These are phyloP conservation scores for Euryodendron excelsum DNA, from an alignment of 148 eudicot species.

Conservation along the genomic window DNA sequence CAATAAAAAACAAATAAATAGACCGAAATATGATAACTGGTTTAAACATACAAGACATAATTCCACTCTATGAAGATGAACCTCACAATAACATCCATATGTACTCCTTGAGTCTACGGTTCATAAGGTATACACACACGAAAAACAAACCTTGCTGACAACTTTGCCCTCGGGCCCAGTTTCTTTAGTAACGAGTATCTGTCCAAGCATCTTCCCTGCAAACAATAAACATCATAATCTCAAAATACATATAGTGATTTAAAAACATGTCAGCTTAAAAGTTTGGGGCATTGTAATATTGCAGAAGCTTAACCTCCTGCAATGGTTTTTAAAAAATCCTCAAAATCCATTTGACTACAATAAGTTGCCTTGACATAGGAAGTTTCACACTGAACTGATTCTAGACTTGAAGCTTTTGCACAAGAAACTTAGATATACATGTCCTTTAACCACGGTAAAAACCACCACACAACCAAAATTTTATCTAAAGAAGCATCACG, in stretches of 20 bases:
- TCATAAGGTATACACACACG: not conserved
- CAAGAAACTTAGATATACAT: not conserved
- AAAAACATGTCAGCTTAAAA: not conserved
- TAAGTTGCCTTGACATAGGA: not conserved
- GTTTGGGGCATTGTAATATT: not conserved
- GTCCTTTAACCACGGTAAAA: not conserved
- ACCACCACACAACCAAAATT: not conserved
- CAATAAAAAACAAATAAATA: not conserved
- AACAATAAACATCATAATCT: not conserved
- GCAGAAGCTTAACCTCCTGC: too few relatives aligned
- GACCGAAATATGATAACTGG: not conserved
- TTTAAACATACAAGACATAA: not conserved
- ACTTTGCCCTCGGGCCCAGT: conserved; percentile 89
- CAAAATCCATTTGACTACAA: too few relatives aligned
- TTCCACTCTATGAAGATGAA: not conserved
- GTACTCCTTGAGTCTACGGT: not conserved
- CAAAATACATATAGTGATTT: not conserved
- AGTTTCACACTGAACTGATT: not conserved
- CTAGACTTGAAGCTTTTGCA: not conserved
- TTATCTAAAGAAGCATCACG: too few relatives aligned
- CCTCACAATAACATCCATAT: not conserved
- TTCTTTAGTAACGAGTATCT: conserved; percentile 95
- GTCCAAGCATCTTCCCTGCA: conserved; percentile 93
- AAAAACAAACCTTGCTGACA: conserved; percentile 73
- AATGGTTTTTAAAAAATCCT: not conserved